phyloP scores from a whole-genome alignment of 2,329 filamentous ascomycete species.

The Lasiodiplodia citricola region DNA sequence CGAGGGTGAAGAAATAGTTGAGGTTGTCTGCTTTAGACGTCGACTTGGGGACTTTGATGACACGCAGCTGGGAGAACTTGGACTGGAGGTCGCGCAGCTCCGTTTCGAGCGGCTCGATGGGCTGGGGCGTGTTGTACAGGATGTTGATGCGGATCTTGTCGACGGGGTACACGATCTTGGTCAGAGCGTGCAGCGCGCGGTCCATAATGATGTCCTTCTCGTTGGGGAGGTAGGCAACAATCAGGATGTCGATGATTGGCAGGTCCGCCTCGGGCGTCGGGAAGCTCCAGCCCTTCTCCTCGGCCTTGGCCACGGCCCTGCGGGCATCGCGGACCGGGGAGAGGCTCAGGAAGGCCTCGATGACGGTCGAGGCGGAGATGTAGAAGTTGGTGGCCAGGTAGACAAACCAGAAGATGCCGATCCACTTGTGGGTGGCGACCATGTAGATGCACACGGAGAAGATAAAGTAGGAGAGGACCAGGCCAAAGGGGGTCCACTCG shows the following conservation, averaged over 20 bases:
- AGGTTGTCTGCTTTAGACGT: constrained; percentile 58
- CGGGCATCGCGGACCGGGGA: constrained; percentile 44
- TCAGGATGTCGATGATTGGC: constrained; percentile 52
- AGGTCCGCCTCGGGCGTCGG: constrained; percentile 49
- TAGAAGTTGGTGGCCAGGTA: constrained; percentile 53
- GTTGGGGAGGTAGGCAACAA: constrained; percentile 59
- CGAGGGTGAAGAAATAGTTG: constrained; percentile 54
- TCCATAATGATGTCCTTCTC: constrained; percentile 58
- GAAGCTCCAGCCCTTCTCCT: constrained; percentile 48
- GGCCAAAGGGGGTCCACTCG: constrained; percentile 50
- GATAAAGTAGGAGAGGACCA: constrained; percentile 49
- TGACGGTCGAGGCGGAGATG: constrained; percentile 49
- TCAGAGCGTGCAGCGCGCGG: constrained; percentile 52
- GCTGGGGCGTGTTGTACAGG: constrained; percentile 55
- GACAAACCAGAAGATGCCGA: constrained; percentile 52
- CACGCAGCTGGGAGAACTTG: constrained; percentile 48
- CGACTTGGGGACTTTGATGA: constrained; percentile 56
- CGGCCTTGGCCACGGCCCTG: constrained; percentile 43
- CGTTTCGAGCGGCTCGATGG: constrained; percentile 54
- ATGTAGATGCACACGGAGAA: constrained; percentile 51
- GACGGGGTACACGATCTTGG: constrained; percentile 53
- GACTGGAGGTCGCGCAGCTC: constrained; percentile 46
- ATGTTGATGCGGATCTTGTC: constrained; percentile 56
- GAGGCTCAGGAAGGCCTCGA: constrained; percentile 50
- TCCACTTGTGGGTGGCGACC: constrained; percentile 43